Base-by-base conservation (phyloP, 1,139 yeast species). In the Protomyces macrosporus region DNA sequence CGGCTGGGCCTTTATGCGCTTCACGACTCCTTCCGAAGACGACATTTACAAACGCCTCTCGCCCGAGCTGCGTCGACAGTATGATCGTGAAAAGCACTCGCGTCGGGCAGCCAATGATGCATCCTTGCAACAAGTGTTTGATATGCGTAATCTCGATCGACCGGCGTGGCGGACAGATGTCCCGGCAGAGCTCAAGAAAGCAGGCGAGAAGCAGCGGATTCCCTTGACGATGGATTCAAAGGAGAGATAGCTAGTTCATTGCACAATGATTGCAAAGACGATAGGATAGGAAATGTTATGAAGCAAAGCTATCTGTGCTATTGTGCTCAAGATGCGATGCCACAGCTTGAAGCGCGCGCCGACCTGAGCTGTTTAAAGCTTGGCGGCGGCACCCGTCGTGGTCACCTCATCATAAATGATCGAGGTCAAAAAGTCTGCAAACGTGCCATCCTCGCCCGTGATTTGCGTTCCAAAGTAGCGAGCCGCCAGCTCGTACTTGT, bases 371-470 rank as follows among this genome's bases (percentile, higher is more conserved):
- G 30, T 16, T 37, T 48, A 60, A 35, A 60, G 57, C 59, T 45
- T 53, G 70, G 66, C 59, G 12, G 65, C 64, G 23, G 65, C 59
- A 16, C 65, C 64, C 23, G 51, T 60, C 39, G 63, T 60, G 51
- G 67, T 57, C 34, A 55, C 56, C 40, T 66, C 63, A 36, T 57
- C 58, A 45, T 58, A 42, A 14, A 60, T 33, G 51, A 48, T 10
- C 36, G 86, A 81, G 65, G 87, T 85, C 72, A 84, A 82, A 76
- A 85, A 85, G 72, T 85, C 87, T 65, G 84, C 82, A 75, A 83
- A 85, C 30, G 48, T 42, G 23, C 45, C 45, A 72, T 79, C 81
- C 72, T 83, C 86, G 69, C 84, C 88, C 69, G 83, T 79, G 67
- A 85, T 84, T 75, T 85, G 88, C 45, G 88, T 87, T 68, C 77